A percentile compares a stretch with the other conserved stretches of the same genome.
These are phyloP conservation scores for Gamarada debralockiae DNA, from an alignment of 495 filamentous ascomycete species.

Conservation along the genomic window DNA sequence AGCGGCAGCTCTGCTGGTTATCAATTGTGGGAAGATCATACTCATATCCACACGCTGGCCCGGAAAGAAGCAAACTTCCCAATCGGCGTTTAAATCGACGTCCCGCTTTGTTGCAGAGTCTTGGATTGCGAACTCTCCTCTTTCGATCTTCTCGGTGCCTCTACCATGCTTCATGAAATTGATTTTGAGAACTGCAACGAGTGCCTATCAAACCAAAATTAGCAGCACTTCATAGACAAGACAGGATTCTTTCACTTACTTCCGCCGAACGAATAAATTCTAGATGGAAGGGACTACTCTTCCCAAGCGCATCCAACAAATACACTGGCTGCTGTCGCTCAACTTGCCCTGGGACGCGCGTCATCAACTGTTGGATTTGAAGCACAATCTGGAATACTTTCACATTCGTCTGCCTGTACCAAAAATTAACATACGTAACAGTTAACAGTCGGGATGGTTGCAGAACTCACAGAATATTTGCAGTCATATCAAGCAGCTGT, in stretches of 20 bases:
- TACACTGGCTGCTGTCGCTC: conserved; percentile 30
- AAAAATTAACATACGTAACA: background rate
- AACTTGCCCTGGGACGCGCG: conserved; percentile 24
- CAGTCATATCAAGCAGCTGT: background rate
- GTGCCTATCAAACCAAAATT: conserved; percentile 6
- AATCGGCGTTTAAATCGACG: conserved; percentile 15
- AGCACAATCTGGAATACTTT: conserved; percentile 23
- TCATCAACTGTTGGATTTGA: conserved; percentile 23
- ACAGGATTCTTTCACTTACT: no score
- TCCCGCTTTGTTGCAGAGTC: conserved; percentile 20
- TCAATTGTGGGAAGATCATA: conserved; percentile 34
- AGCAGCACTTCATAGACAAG: no score
- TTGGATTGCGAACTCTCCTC: conserved; percentile 23
- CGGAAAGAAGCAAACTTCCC: conserved; percentile 25
- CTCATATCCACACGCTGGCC: conserved; percentile 27
- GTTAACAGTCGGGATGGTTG: background rate
- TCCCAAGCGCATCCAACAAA: conserved; percentile 27
- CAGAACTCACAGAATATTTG: no score
- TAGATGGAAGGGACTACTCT: conserved; percentile 24
- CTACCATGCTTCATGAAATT: conserved; percentile 17
- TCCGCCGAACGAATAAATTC: conserved; percentile 27
- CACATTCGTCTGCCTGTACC: no score
- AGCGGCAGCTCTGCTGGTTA: no score
- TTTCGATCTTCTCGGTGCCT: conserved; percentile 15
- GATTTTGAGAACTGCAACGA: conserved; percentile 15